These are phyloP conservation scores for Pythium aristosporum DNA, from an alignment of 352 stramenopile species.

Conservation along the genomic window DNA sequence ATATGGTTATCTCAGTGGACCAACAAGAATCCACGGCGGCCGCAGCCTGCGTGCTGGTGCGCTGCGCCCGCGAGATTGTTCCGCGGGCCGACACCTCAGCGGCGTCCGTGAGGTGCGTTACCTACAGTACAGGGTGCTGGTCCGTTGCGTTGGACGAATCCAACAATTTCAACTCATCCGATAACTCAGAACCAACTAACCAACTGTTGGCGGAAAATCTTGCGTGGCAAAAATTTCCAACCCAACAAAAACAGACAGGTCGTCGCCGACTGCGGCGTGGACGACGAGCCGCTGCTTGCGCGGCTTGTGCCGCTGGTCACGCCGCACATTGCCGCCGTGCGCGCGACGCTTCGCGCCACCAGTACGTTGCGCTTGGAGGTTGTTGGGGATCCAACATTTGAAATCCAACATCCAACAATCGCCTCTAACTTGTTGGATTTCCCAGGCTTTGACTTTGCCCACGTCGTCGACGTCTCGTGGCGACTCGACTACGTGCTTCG, in stretches of 20 bases:
- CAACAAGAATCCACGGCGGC: conserved; percentile 17
- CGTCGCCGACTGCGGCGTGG: conserved; percentile 17
- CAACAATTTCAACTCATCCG: background rate
- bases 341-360: conserved; percentile 15
- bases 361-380: conserved; percentile 15
- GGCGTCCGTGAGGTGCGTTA: conserved; percentile 11
- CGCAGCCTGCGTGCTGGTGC: conserved; percentile 16
- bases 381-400: too few species aligned
- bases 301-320: conserved; percentile 17
- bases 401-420: background rate
- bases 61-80: conserved; percentile 19
- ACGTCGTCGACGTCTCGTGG: conserved; percentile 72
- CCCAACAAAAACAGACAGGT: conserved; percentile 6
- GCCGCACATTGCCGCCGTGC: conserved; percentile 17
- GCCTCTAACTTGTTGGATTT: background rate
- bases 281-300: conserved; percentile 17
- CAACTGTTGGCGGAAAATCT: too few species aligned
- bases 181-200: background rate
- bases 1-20: background rate
- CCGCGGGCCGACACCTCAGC: background rate
- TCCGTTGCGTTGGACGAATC: background rate
- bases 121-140: background rate
- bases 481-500: conserved; percentile 69
- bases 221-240: background rate
- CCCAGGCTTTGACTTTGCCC: conserved; percentile 68